Evolutionary conservation across 2,329 filamentous ascomycete species (phyloP).

Genomic region (Cylindrodendrum hubeiense): DNA sequence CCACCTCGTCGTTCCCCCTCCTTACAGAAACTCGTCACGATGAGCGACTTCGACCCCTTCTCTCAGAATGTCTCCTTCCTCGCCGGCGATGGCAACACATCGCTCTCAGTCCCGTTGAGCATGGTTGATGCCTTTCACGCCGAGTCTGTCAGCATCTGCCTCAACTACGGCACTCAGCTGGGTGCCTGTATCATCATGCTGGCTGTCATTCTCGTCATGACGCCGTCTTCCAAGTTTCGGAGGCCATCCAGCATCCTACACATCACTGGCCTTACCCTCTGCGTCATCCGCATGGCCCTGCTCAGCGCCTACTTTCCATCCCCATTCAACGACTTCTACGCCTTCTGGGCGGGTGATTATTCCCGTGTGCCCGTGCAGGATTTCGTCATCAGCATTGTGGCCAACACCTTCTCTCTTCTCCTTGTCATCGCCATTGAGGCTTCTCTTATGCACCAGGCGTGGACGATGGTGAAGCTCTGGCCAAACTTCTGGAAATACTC

Average conservation of each 20-base stretch:
- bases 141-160: constrained; percentile 54
- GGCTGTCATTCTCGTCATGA: constrained; percentile 75
- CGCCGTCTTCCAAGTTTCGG: constrained; percentile 72
- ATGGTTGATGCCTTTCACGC: constrained; percentile 49
- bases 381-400: constrained; percentile 52
- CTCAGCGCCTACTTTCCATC: constrained; percentile 71
- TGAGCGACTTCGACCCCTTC: constrained; percentile 50
- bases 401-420: constrained; percentile 57
- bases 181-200: constrained; percentile 77
- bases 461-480: constrained; percentile 66
- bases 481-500: constrained; percentile 48
- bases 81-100: constrained; percentile 46
- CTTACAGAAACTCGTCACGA: constrained; percentile 22
- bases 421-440: constrained; percentile 60
- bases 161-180: constrained; percentile 79
- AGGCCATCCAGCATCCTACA: constrained; percentile 77
- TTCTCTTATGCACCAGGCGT: constrained; percentile 65
- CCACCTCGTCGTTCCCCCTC: not conserved
- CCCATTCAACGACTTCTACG: constrained; percentile 72
- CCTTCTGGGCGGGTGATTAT: constrained; percentile 67
- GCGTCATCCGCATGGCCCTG: constrained; percentile 70
- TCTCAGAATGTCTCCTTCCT: constrained; percentile 53
- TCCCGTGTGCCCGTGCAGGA: constrained; percentile 57
- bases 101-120: constrained; percentile 48
- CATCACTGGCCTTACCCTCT: constrained; percentile 68